A percentile compares a stretch with the other conserved stretches of the same genome.
Conservation (phyloP, 257 asterid genomes). For the Solanum ossicruentum region DNA sequence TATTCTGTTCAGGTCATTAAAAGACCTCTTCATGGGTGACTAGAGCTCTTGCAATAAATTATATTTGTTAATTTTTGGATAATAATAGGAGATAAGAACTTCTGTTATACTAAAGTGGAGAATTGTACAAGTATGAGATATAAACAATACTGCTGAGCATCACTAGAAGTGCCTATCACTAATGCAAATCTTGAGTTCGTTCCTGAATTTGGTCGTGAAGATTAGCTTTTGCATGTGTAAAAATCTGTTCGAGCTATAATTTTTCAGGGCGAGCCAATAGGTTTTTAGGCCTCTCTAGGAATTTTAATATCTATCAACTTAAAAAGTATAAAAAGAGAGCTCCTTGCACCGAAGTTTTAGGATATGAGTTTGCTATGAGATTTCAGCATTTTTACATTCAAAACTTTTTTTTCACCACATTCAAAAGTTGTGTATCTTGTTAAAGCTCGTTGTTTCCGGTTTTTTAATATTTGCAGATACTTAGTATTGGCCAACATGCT, state of each 20-base stretch:
- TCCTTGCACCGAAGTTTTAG: neutral
- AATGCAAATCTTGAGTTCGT: neutral
- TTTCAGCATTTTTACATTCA: neutral
- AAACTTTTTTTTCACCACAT: neutral
- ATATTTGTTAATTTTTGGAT: neutral
- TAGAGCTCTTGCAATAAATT: neutral
- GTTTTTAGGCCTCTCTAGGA: neutral
- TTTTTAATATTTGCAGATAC: conserved; percentile 31
- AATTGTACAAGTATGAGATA: neutral
- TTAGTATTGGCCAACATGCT: conserved; percentile 94
- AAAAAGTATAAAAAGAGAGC: neutral
- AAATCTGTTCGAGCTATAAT: neutral
- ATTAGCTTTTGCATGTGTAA: neutral
- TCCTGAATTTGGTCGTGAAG: neutral
- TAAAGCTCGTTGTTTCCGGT: neutral
- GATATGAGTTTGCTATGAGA: neutral
- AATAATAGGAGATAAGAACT: neutral
- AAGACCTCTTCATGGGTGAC: neutral
- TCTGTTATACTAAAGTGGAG: neutral
- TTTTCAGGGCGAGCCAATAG: neutral
- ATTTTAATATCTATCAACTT: neutral
- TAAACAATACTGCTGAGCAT: neutral
- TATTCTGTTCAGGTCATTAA: neutral
- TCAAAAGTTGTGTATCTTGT: neutral
- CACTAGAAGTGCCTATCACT: neutral